Base-by-base conservation (phyloP, 2,329 filamentous ascomycete species). In the Nemania diffusa region DNA sequence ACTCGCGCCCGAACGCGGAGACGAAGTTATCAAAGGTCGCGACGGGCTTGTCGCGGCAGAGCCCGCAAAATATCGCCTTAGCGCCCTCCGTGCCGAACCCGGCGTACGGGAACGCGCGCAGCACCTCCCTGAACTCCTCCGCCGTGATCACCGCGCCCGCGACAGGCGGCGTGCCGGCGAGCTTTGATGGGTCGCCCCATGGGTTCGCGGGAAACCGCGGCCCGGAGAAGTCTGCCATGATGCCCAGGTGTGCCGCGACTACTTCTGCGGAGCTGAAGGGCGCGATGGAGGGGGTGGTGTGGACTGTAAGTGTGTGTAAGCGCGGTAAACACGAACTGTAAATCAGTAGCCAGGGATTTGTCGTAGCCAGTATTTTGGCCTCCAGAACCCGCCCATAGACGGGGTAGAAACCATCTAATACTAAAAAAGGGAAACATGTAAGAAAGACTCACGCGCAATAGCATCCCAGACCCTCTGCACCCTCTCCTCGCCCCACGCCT, bases 21-120 rank as follows among this genome's bases (percentile, higher is more conserved):
- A 68, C 67, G 27, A 72, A 63, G 56, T 72, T 74, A 29, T 74
- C 71, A 20, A 67, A 73, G 37, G 73, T 73, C 26, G 68, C 59
- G 24, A 37, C 62, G 3, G 72, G 71, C 62, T 73, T 72, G 7
- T 69, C 67, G 46, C 69, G 62, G 42, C 68, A 74, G 2, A 73
- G 48, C 11, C 70, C 69, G 29, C 71, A 74, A 50, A 72, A 44
- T 34, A 72, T 69, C n/a, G 57, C 51, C 40, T 60, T 70, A 2
- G 55, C 1, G 3, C 1, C 32, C 7, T 65, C 71, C 6, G 6
- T 17, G 0, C 58, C 59, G 48, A 69, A 70, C 4, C 67, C 69
- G 2, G 34, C 62, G 11, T 70, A 48, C 27, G 72, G 73, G 63
- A 74, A 73, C 26, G 51, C 55, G n/a, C 22, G 11, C 17, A 63